A percentile compares a stretch with the other conserved stretches of the same genome.
Conservation (phyloP, 257 asterid genomes). For the Scutellaria minor region DNA sequence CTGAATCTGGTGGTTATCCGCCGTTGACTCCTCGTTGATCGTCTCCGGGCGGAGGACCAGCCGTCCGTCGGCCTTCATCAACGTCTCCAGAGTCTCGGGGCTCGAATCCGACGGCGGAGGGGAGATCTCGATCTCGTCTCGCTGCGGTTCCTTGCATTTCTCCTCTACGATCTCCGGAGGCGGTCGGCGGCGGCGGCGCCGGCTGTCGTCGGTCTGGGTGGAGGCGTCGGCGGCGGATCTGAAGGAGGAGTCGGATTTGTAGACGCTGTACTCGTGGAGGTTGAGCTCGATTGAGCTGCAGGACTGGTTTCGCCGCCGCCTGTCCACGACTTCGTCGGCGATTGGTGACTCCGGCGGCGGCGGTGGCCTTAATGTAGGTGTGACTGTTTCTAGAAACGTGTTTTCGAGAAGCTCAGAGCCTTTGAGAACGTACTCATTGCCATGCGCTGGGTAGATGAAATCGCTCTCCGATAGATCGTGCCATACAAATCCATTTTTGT, state of each 20-base stretch:
- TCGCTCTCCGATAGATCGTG: constrained; percentile 86
- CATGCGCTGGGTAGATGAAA: constrained; percentile 80
- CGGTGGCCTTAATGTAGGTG: constrained; percentile 24
- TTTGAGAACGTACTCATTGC: constrained; percentile 79
- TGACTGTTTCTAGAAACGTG: constrained; percentile 29
- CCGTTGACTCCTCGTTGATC: constrained; percentile 37
- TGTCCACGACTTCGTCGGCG: constrained; percentile 28
- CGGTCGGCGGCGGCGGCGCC: constrained; percentile 54
- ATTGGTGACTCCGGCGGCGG: constrained; percentile 20
- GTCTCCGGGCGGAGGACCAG: constrained; percentile 38
- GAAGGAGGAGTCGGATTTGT: constrained; percentile 49
- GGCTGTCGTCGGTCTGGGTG: constrained; percentile 73
- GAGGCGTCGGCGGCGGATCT: constrained; percentile 61
- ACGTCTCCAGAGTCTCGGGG: constrained; percentile 75
- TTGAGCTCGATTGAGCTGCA: constrained; percentile 74
- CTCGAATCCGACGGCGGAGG: constrained; percentile 91
- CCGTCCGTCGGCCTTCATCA: constrained; percentile 71
- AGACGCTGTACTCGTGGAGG: constrained; percentile 67
- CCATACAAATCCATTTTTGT: constrained; percentile 89
- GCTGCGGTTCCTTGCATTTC: constrained; percentile 28
- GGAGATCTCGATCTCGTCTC: constrained; percentile 61
- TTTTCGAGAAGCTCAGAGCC: constrained; percentile 62
- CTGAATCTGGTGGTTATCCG: constrained; percentile 30
- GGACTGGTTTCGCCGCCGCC: constrained; percentile 79
- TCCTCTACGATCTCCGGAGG: constrained; percentile 47